Evolutionary conservation across 805 yeast genomes (phyloP), one percentile per base, ranked within the genome.

Genomic region (Candida sonorensis): DNA sequence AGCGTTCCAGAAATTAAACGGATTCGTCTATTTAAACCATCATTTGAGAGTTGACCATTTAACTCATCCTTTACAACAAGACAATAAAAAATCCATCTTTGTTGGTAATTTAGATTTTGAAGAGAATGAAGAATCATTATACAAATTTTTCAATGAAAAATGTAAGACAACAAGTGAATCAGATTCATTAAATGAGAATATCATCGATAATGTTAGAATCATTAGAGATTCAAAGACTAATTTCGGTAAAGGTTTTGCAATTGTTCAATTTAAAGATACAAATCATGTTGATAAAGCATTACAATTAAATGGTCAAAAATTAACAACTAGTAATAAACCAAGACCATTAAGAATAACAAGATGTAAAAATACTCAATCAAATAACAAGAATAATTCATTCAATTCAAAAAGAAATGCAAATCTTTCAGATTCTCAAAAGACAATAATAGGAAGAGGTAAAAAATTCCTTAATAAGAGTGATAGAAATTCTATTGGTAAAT

Each of bases 201-300:
- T 50, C 20, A 81, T 92, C 34, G 95, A 87, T 55, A 80, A 82
- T 41, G 96, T 92, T 20, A 75, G 99, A 57, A 72, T 92, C 29
- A 73, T 92, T 21, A 76, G 99, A 53, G 99, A 92, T 55, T 62
- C 94, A 12, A 85, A 85, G 62, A 90, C 97, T 15, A 90, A 92
- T 49, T 67, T 90, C 37, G 99, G 98, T 42, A 92, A 92, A 62
- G 99, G 99, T 5, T 88, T 92, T 62, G 98, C 95, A 5, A 84
- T 88, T 54, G 87, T 92, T 22, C 97, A 90, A 58, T 92, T 88
- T 64, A 72, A 67, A 39, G 90, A 83, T 50, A 46, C 72, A 1
- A 60, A 79, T 34, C 66, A 78, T 26, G 95, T 92, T 8, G 77
- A 78, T 41, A 82, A 84, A 52, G 97, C 96, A 1, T 59, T 92